Evolutionary conservation across 2,329 filamentous ascomycete genomes (phyloP).

Genomic region (Truncatella angustata): DNA sequence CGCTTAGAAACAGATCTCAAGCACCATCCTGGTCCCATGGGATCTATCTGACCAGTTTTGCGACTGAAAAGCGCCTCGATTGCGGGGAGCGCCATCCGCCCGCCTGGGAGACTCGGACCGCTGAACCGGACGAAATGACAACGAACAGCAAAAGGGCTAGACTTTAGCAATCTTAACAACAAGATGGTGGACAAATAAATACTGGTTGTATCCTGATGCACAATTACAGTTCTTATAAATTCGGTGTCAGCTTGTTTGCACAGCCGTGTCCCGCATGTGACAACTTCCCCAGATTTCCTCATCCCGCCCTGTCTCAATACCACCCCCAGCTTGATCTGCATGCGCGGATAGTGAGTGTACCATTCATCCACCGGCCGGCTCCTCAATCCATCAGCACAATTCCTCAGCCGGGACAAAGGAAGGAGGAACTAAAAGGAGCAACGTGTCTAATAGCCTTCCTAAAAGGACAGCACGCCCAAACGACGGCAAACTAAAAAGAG

Average conservation of each 20-base stretch:
- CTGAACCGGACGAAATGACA: slow-evolving; percentile 5
- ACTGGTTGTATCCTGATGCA: too few species aligned
- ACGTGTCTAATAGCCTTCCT: slow-evolving; percentile 1
- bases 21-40: too few species aligned
- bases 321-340: too few species aligned
- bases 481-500: too few species aligned
- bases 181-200: too few species aligned
- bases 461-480: background rate
- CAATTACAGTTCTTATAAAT: too few species aligned
- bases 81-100: background rate
- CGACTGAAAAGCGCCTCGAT: background rate
- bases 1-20: too few species aligned
- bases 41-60: too few species aligned
- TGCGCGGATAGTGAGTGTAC: too few species aligned
- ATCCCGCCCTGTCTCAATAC: background rate
- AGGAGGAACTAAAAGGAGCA: background rate
- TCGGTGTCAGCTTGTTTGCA: too few species aligned
- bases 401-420: background rate
- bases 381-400: background rate
- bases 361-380: too few species aligned
- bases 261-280: background rate
- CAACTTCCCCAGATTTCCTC: background rate
- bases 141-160: background rate
- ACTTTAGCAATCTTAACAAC: background rate
- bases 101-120: slow-evolving; percentile 2